Percentiles rank a stretch among this genome's conserved stretches.
phyloP scores from a whole-genome alignment of 768 basidiomycete species.

The Suillus subluteus region DNA sequence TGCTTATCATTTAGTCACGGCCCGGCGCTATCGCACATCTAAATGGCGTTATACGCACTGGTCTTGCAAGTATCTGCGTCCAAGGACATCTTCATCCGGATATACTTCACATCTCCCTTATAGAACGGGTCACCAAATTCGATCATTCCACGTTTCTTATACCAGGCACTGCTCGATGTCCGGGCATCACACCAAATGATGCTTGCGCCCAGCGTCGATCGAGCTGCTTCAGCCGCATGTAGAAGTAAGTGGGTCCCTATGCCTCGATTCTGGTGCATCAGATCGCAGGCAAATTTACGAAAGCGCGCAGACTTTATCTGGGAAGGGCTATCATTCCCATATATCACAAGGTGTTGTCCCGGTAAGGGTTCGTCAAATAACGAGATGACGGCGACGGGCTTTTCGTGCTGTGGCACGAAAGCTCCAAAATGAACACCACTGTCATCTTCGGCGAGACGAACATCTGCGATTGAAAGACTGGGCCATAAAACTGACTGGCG shows the following conservation, averaged over 20 bases:
- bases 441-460: constrained; percentile 56
- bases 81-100: constrained; percentile 51
- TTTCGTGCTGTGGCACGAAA: constrained; percentile 42
- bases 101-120: constrained; percentile 58
- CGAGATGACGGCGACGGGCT: constrained; percentile 58
- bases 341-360: background rate
- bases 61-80: constrained; percentile 1
- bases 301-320: constrained; percentile 43
- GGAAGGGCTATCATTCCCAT: constrained; percentile 8
- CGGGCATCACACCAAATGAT: constrained; percentile 65
- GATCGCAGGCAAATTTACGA: constrained; percentile 64
- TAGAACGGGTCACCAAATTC: constrained; percentile 55
- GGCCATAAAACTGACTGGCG: constrained; percentile 66
- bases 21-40: background rate
- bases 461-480: constrained; percentile 48
- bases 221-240: constrained; percentile 42
- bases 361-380: constrained; percentile 51
- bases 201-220: constrained; percentile 42
- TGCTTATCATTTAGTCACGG: constrained; percentile 4
- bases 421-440: constrained; percentile 58
- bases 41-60: constrained; percentile 7
- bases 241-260: constrained; percentile 54
- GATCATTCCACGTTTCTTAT: constrained; percentile 52
- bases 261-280: constrained; percentile 53
- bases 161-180: constrained; percentile 48